Evolutionary conservation across 139 green algal species (phyloP), one percentile per base, ranked within the genome.

Genomic region (Ettlia oleoabundans): DNA sequence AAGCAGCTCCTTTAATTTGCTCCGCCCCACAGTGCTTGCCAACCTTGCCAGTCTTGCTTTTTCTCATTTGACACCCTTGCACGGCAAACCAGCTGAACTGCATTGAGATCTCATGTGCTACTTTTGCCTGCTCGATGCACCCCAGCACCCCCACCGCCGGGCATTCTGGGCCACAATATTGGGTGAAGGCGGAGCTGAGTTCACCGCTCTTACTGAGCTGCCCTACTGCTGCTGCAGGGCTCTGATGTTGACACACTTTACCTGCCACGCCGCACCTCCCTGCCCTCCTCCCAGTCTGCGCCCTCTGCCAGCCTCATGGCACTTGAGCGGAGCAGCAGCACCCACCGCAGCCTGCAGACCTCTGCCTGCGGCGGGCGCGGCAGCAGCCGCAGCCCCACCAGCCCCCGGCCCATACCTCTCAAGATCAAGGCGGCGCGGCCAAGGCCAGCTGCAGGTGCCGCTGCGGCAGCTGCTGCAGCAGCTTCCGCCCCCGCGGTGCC

Each of bases 301-400:
- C 76, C 77, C 65, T 37, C 51, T 30, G 40, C 35, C 40, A 64
- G 61, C n/a, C 76, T 41, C 40, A 62, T 72, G 76, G 4, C 26
- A 15, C 73, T 80, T 8, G 73, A 80, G 53, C 73, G 73, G 35
- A n/a, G 30, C 35, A 52, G 8, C 53, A 69, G 61, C 76, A 73
- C 6, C 61, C 38, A 41, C 40, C 76, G 76, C 21, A 30, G 3
- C 66, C 63, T 28, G 63, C 41, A n/a, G 68, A 68, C 71, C 38
- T 51, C 37, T 28, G 24, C 62, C 24, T 21, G 19, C 79, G 19
- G 26, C 38, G 77, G 30, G 51, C 66, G 47, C n/a, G 30, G 37
- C 62, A 53, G 47, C 55, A 30, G 32, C 30, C 30, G 8, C 51
- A 43, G 21, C 43, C 28, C 40, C 69, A 9, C 61, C 55, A 72